Conservation (phyloP, 768 basidiomycete species). For the Naganishia kalamii region DNA sequence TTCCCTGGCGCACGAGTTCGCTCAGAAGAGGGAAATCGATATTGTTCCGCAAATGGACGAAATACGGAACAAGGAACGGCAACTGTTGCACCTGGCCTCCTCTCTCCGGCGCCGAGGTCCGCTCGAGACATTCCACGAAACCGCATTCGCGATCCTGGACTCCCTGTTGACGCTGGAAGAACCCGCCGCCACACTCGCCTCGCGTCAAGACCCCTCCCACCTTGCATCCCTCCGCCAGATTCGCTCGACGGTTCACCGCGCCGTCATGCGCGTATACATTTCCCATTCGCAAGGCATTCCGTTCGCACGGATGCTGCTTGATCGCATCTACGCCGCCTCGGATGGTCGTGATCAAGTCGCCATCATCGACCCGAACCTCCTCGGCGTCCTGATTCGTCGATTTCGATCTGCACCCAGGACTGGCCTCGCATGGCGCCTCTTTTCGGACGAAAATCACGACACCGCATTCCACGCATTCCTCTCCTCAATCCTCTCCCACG, state of each 20-base stretch:
- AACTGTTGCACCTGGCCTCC: too few species aligned
- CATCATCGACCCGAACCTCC: background rate
- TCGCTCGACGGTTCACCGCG: background rate
- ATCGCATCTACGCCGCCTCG: background rate
- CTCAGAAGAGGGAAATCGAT: background rate
- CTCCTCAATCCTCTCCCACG: background rate
- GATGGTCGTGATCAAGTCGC: background rate
- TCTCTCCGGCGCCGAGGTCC: background rate
- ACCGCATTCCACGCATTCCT: constrained; percentile 1
- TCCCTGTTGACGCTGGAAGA: background rate
- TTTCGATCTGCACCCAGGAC: background rate
- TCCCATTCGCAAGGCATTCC: background rate
- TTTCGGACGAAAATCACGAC: background rate
- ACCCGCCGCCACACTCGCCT: background rate
- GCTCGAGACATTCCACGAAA: too few species aligned
- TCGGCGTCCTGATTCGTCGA: background rate
- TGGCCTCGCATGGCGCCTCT: background rate
- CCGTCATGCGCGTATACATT: background rate
- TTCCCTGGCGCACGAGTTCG: background rate
- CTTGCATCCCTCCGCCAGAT: background rate
- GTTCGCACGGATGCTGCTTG: background rate
- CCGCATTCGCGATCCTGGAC: background rate
- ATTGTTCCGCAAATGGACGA: background rate
- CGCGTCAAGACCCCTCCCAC: background rate
- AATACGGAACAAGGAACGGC: too few species aligned